Evolutionary conservation across 1,284 basidiomycete genomes (phyloP).

Genomic region (Xanthoconium separans): DNA sequence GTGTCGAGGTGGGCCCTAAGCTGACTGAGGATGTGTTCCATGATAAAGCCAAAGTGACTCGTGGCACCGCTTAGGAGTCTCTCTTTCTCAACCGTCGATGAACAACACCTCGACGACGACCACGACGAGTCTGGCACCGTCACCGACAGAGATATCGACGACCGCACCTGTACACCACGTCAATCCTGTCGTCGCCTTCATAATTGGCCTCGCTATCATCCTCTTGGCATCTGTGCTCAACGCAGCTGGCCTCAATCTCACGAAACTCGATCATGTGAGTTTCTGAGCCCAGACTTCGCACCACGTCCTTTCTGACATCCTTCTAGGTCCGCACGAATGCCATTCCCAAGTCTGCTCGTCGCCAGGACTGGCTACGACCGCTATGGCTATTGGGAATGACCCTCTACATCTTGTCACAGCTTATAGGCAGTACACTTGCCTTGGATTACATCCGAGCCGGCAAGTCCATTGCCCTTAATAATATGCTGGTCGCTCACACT

Average conservation of each 20-base stretch:
- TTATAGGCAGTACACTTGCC: constrained; percentile 83
- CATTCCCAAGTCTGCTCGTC: constrained; percentile 67
- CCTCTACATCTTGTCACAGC: constrained; percentile 79
- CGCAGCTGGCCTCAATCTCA: constrained; percentile 81
- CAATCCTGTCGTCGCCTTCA: constrained; percentile 71
- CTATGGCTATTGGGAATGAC: constrained; percentile 83
- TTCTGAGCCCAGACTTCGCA: background rate
- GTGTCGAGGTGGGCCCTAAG: constrained; percentile 17
- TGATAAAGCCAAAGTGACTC: constrained; percentile 10
- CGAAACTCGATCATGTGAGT: constrained; percentile 79
- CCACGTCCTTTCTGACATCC: constrained; percentile 4
- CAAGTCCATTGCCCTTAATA: constrained; percentile 22
- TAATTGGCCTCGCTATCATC: constrained; percentile 79
- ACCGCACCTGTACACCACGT: constrained; percentile 39
- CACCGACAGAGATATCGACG: constrained; percentile 15
- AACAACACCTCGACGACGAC: constrained; percentile 18
- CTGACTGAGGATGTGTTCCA: constrained; percentile 25
- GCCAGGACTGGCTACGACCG: constrained; percentile 73
- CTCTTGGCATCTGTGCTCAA: constrained; percentile 78
- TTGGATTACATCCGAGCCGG: constrained; percentile 86
- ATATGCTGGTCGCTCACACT: background rate
- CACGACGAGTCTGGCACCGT: constrained; percentile 1
- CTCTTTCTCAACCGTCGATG: constrained; percentile 6
- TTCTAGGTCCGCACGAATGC: constrained; percentile 64
- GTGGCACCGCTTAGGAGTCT: constrained; percentile 18